A percentile compares a stretch with the other conserved stretches of the same genome.
These are phyloP conservation scores for Ceriops decandra DNA, from an alignment of 345 rosid genomes.

Conservation along the genomic window DNA sequence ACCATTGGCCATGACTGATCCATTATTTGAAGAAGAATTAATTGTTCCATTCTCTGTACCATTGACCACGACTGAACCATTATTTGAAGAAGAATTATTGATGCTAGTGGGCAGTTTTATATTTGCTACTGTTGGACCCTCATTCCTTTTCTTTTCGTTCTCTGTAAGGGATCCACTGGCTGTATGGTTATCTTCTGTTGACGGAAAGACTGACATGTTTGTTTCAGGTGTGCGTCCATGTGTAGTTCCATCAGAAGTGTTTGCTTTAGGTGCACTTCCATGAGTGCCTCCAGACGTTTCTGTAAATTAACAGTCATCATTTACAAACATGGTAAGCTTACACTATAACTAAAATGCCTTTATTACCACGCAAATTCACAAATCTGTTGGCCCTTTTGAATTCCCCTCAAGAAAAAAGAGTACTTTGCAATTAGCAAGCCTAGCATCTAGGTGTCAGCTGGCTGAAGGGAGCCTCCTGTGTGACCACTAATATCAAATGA, in stretches of 20 bases:
- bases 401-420: background rate
- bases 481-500: too few species aligned
- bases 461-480: too few species aligned
- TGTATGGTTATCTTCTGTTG: conserved; percentile 34
- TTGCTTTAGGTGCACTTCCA: conserved; percentile 41
- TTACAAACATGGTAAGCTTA: conserved; percentile 19
- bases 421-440: background rate
- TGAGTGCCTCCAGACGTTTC: conserved; percentile 35
- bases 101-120: conserved; percentile 15
- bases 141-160: conserved; percentile 35
- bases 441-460: too few species aligned
- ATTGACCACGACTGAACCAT: conserved; percentile 37
- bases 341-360: conserved; percentile 7
- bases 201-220: conserved; percentile 30
- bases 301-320: conserved; percentile 34
- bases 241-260: conserved; percentile 22
- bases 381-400: background rate
- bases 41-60: conserved; percentile 39
- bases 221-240: conserved; percentile 42
- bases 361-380: background rate
- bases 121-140: conserved; percentile 31
- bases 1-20: conserved; percentile 34
- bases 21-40: conserved; percentile 12
- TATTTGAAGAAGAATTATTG: conserved; percentile 9
- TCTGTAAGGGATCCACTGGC: conserved; percentile 39